Percentiles rank a stretch among this genome's conserved stretches.
Conservation (phyloP, 495 filamentous ascomycete genomes). For the Jackrogersella minutella region DNA sequence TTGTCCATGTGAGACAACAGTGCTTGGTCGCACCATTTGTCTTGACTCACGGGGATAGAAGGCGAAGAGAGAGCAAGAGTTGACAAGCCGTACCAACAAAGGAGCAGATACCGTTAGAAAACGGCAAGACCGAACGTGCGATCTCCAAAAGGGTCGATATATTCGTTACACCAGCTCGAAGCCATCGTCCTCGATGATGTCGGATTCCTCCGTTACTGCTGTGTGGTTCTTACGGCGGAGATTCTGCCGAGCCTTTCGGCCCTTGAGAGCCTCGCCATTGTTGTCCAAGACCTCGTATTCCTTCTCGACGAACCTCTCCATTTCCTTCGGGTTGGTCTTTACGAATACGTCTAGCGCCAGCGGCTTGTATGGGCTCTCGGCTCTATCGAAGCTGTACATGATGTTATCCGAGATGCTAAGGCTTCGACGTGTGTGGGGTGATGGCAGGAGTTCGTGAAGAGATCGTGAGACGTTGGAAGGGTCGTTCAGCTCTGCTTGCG, state of each 20-base stretch:
- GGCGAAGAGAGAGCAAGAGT: conserved; percentile 2
- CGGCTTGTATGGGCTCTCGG: conserved; percentile 49
- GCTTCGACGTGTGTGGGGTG: conserved; percentile 26
- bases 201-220: conserved; percentile 8
- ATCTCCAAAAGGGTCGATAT: not conserved
- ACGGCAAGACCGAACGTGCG: not conserved
- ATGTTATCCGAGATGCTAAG: conserved; percentile 48
- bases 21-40: not conserved
- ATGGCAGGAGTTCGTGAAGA: conserved; percentile 42
- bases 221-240: conserved; percentile 43
- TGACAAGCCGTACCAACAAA: not conserved
- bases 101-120: not conserved
- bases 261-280: conserved; percentile 54
- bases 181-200: conserved; percentile 52
- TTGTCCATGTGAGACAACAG: not conserved
- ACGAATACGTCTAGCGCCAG: conserved; percentile 55
- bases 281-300: conserved; percentile 58
- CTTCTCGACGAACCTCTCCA: conserved; percentile 56
- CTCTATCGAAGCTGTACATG: conserved; percentile 55
- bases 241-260: conserved; percentile 51
- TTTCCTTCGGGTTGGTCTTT: conserved; percentile 51
- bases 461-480: conserved; percentile 41
- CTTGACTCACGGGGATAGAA: not conserved
- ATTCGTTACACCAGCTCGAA: conserved; percentile 54
- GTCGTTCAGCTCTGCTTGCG: conserved; percentile 46